These are phyloP conservation scores for Leccinum subtestaceum DNA, from an alignment of 768 basidiomycete species.

Conservation along the genomic window DNA sequence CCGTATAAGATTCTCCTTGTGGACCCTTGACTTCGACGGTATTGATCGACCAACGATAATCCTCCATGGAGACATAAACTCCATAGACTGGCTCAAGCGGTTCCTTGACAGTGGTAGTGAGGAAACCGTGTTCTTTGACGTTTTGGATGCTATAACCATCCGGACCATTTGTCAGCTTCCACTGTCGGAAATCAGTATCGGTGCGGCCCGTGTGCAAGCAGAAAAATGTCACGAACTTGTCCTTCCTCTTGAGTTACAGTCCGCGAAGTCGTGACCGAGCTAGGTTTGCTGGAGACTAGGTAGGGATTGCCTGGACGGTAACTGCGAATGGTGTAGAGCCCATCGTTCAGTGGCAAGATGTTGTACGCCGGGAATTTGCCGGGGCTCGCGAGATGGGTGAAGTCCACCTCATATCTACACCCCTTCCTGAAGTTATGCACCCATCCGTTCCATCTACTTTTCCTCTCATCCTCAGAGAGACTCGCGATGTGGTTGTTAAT, in stretches of 20 bases:
- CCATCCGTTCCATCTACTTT: neutral
- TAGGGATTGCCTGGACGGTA: neutral
- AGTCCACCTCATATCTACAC: neutral
- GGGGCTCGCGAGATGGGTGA: neutral
- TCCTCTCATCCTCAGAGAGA: neutral
- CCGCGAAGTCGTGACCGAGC: neutral
- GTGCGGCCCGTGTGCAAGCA: no score
- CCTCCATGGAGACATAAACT: neutral
- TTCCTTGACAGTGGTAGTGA: neutral
- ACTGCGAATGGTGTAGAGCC: conserved; percentile 2
- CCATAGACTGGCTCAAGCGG: neutral
- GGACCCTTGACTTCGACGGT: neutral
- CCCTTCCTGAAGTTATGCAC: neutral
- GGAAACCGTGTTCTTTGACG: neutral
- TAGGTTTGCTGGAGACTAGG: neutral
- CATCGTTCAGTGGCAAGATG: neutral
- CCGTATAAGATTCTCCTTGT: neutral
- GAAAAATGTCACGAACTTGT: neutral
- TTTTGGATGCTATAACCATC: neutral
- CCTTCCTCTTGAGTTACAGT: neutral
- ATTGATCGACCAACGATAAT: conserved; percentile 2
- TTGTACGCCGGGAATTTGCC: neutral
- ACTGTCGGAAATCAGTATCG: conserved; percentile 1
- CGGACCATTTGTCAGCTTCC: neutral
- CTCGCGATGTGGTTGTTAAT: neutral